Conservation (phyloP, 139 green algal genomes). For the Closterium sp. region DNA sequence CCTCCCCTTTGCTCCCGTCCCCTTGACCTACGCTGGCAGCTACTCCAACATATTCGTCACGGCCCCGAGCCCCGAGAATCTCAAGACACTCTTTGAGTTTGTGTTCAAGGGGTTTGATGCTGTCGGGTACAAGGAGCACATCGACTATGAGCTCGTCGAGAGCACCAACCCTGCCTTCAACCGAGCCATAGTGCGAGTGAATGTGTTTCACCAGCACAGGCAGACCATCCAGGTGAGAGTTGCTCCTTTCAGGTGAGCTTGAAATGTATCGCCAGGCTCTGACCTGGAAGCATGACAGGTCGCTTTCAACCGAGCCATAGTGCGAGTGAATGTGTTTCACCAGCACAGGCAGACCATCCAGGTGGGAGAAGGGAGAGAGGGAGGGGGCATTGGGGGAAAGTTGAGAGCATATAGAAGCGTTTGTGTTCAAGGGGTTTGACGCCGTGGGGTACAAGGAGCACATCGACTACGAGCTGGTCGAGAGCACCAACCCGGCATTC, state of each 20-base stretch:
- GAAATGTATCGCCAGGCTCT: too few relatives aligned
- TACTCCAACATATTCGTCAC: slow-evolving; percentile 99
- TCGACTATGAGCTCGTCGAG: slow-evolving; percentile 96
- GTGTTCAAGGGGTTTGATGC: slow-evolving; percentile 88
- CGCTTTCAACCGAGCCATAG: too few relatives aligned
- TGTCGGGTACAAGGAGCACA: slow-evolving; percentile 87
- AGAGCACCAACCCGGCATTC: slow-evolving; percentile 88
- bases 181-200: slow-evolving; percentile 86
- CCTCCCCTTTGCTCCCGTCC: slow-evolving; percentile 51
- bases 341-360: too few relatives aligned
- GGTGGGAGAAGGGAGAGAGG: too few relatives aligned
- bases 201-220: slow-evolving; percentile 86
- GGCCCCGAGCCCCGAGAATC: slow-evolving; percentile 92
- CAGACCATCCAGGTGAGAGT: slow-evolving; percentile 81
- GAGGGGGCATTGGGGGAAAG: slow-evolving; percentile 19
- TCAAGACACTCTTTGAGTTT: slow-evolving; percentile 97
- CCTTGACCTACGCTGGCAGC: neutral
- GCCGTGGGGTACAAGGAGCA: slow-evolving; percentile 76
- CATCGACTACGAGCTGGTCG: slow-evolving; percentile 95
- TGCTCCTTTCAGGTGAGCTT: neutral
- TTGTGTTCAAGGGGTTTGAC: too few relatives aligned
- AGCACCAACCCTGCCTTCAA: slow-evolving; percentile 85
- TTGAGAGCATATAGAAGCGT: too few relatives aligned
- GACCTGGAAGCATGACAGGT: too few relatives aligned
- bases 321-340: too few relatives aligned